Base-by-base conservation (phyloP, 352 stramenopile species). In the Thraustochytrium sp. region DNA sequence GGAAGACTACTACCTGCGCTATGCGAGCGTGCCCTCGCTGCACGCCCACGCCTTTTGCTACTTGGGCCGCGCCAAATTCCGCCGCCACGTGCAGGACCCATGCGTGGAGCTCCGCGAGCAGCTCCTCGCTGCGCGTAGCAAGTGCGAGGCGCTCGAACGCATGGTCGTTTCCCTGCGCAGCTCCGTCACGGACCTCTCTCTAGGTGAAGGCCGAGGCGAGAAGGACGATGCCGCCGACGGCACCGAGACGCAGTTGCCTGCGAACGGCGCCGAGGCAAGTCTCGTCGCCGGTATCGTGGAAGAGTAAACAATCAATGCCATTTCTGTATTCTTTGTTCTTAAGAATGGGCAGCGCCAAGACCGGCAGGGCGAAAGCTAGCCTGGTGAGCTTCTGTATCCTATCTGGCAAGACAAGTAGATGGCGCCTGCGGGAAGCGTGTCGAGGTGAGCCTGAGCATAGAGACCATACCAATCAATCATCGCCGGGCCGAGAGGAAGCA, bases 1-100 rank as follows among this genome's bases (percentile, higher is more conserved):
- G 82, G 73, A 85, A 9, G 62, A 65, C 36, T 85, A 64, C 40
- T 85, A 59, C 40, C 51, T 82, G 21, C 74, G 74, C 36, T 73
- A 74, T 51, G n/a, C 74, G 8, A 53, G 21, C 26, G n/a, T 54
- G 29, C 74, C 74, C 21, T 65, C 74, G 37, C 31, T 53, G n/a
- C 31, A 61, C 18, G 44, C 23, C 3, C 68, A 80, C 51, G 68
- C 68, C 37, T 80, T 80, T 38, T 37, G 21, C 9, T 72, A 72
- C 46, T 29, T 72, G 1, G 59, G 36, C 21, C 34, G 59, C 36
- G 59, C 59, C 34, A 72, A 72, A 29, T 72, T 72, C 36, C 34
- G 59, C 36, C 59, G 59, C 59, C 5, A 72, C 36, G 46, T 72
- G 9, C 26, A 55, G 40, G 46, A 31, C 46, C 42, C 59, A 9